Conservation (phyloP, 768 basidiomycete genomes). For the Amanita polypyramis region DNA sequence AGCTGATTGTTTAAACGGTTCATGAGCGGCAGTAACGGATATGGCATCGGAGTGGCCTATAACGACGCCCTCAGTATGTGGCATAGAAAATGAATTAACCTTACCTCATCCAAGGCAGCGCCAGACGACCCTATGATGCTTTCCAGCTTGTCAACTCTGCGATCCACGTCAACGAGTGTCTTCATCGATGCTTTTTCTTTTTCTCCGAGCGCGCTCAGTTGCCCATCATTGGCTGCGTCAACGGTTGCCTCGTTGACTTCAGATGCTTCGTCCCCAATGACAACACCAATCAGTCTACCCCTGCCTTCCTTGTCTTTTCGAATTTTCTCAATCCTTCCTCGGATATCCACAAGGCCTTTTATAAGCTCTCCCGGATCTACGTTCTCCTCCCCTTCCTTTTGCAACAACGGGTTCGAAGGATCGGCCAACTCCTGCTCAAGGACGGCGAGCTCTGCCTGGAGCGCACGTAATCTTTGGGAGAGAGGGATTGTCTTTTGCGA, state of each 20-base stretch:
- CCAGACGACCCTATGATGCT: conserved; percentile 74
- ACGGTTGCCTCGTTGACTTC: conserved; percentile 12
- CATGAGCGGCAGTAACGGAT: conserved; percentile 75
- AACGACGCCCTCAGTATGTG: background rate
- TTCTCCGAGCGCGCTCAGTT: conserved; percentile 11
- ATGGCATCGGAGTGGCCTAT: conserved; percentile 62
- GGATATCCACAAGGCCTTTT: conserved; percentile 66
- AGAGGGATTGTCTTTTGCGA: conserved; percentile 32
- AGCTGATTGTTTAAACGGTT: conserved; percentile 79
- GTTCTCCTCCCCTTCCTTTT: conserved; percentile 46
- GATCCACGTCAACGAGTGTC: conserved; percentile 66
- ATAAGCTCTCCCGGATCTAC: conserved; percentile 70
- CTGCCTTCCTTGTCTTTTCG: conserved; percentile 56
- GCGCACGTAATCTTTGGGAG: conserved; percentile 45
- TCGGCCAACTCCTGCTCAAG: conserved; percentile 80
- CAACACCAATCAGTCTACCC: conserved; percentile 48
- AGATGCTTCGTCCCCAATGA: conserved; percentile 28
- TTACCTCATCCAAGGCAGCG: conserved; percentile 73
- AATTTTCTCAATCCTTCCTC: conserved; percentile 58
- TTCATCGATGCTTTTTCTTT: conserved; percentile 29
- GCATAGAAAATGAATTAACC: conserved; percentile 11
- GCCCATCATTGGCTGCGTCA: conserved; percentile 8
- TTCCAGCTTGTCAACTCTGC: conserved; percentile 77
- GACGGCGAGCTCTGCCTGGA: conserved; percentile 71
- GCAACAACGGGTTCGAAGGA: conserved; percentile 61